A percentile compares a stretch with the other conserved stretches of the same genome.
Conservation (phyloP, 2,329 filamentous ascomycete genomes). For the Diaporthe sp. region DNA sequence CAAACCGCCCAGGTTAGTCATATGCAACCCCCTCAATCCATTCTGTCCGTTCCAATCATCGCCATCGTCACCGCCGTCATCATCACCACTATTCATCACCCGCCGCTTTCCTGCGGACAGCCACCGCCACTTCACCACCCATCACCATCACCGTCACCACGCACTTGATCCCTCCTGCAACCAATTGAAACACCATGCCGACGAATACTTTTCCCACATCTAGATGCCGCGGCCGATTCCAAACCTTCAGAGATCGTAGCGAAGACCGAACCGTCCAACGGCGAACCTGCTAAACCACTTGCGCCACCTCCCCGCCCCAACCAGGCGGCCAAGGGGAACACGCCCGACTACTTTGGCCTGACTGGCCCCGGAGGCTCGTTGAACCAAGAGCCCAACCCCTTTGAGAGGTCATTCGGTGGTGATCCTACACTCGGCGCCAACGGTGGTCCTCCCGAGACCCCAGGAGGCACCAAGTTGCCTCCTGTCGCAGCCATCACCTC, state of each 20-base stretch:
- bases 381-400: constrained; percentile 92
- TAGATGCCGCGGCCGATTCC: constrained; percentile 61
- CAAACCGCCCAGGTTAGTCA: constrained; percentile 41
- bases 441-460: constrained; percentile 74
- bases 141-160: constrained; percentile 36
- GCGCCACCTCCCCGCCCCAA: constrained; percentile 78
- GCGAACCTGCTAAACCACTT: constrained; percentile 74
- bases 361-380: constrained; percentile 66
- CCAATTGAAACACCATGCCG: constrained; percentile 35
- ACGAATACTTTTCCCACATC: constrained; percentile 44
- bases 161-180: constrained; percentile 25
- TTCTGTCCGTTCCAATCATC: constrained; percentile 17
- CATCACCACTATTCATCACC: not conserved
- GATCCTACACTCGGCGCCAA: constrained; percentile 54
- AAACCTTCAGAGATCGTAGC: constrained; percentile 59
- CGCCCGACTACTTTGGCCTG: constrained; percentile 78
- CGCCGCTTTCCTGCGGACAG: not conserved
- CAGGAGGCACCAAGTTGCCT: constrained; percentile 85
- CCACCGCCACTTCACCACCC: constrained; percentile 5
- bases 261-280: constrained; percentile 68
- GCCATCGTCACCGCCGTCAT: not conserved
- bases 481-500: constrained; percentile 93
- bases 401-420: constrained; percentile 91
- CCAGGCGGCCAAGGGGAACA: constrained; percentile 60
- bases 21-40: constrained; percentile 15